Percentiles rank a stretch among this genome's conserved stretches.
Conservation (phyloP, 2,329 filamentous ascomycete species). For the Penicillium crustosum region DNA sequence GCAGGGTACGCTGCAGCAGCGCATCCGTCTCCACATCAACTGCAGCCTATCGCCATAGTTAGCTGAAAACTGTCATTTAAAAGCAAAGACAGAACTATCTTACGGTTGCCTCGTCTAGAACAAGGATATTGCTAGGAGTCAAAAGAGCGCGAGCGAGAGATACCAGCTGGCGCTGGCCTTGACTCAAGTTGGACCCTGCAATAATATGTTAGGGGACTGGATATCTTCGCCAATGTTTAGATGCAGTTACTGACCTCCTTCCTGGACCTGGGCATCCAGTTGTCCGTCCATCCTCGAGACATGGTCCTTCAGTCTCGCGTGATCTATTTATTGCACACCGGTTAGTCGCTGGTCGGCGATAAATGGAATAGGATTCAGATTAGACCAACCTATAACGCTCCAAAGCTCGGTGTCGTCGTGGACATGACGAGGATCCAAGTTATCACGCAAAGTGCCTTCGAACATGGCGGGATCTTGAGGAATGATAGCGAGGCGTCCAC, state of each 20-base stretch:
- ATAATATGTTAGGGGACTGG: neutral
- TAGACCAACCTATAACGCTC: constrained; percentile 79
- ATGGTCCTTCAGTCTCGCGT: constrained; percentile 90
- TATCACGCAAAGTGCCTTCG: constrained; percentile 88
- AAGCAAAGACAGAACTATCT: constrained; percentile 14
- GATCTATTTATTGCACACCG: constrained; percentile 57
- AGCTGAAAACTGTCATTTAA: constrained; percentile 11
- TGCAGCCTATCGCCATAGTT: constrained; percentile 53
- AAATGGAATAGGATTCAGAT: constrained; percentile 12
- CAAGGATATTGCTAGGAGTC: constrained; percentile 93
- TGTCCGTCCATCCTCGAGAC: constrained; percentile 82
- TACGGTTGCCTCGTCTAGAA: constrained; percentile 94
- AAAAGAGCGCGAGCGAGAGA: constrained; percentile 91
- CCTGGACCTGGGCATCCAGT: constrained; percentile 84
- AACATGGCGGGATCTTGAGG: constrained; percentile 97
- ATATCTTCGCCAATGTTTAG: constrained; percentile 5
- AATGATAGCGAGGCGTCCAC: constrained; percentile 89
- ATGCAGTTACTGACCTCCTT: constrained; percentile 70
- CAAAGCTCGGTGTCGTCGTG: constrained; percentile 97
- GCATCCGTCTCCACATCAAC: constrained; percentile 69
- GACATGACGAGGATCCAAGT: constrained; percentile 89
- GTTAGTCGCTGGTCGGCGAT: constrained; percentile 38
- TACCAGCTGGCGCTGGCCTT: constrained; percentile 91
- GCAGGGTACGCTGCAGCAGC: constrained; percentile 62
- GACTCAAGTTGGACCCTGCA: constrained; percentile 86